Conservation (phyloP, 2,329 filamentous ascomycete species). For the Pseudogymnoascus verrucosus region DNA sequence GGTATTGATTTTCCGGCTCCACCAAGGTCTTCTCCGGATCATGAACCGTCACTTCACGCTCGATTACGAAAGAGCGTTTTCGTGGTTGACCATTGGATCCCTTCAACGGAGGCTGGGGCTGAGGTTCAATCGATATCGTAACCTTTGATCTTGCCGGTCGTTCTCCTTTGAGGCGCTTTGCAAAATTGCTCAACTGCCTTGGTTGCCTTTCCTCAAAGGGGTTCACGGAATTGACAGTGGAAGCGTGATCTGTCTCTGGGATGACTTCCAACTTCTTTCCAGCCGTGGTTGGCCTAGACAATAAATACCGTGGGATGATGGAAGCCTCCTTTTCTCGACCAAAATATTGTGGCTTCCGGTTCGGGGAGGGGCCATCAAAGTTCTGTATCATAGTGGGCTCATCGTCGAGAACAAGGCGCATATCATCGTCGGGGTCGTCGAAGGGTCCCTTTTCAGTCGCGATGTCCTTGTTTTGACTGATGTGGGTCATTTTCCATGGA, state of each 20-base stretch:
- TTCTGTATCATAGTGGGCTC: not conserved
- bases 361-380: not conserved
- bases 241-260: not conserved
- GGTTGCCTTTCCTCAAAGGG: not conserved
- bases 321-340: not conserved
- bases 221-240: not conserved
- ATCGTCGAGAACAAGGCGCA: not conserved
- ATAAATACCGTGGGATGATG: not conserved
- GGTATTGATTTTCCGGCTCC: slow-evolving; percentile 9
- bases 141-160: not conserved
- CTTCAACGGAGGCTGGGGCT: not conserved
- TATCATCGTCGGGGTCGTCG: not conserved
- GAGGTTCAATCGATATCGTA: not conserved
- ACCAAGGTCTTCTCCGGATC: slow-evolving; percentile 20
- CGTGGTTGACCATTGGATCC: not conserved
- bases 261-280: not conserved
- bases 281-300: not conserved
- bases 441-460: not conserved
- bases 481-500: slow-evolving; percentile 14
- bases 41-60: not conserved
- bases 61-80: not conserved
- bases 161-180: not conserved
- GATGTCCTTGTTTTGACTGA: slow-evolving; percentile 5
- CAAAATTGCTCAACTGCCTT: not conserved
- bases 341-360: not conserved